phyloP scores from a whole-genome alignment of 805 yeast genomes.

The Candida mattraensis region DNA sequence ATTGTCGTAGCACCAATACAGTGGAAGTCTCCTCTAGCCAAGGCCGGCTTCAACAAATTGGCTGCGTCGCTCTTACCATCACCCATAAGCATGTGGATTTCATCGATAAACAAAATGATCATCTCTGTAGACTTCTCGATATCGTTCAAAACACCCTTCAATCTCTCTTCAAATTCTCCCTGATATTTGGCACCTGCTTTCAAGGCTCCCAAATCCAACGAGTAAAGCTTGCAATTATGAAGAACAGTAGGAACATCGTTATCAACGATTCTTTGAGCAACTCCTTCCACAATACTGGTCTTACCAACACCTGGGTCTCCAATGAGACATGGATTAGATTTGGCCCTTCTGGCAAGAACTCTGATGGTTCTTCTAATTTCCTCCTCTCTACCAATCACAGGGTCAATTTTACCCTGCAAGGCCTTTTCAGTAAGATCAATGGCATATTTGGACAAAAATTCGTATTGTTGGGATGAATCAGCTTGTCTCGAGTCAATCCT shows the following conservation, averaged over 20 bases:
- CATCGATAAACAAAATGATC: slow-evolving; percentile 92
- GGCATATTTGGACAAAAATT: slow-evolving; percentile 87
- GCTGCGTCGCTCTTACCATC: slow-evolving; percentile 98
- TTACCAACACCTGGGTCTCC: slow-evolving; percentile 99
- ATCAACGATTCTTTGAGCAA: slow-evolving; percentile 94
- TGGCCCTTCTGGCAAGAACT: slow-evolving; percentile 94
- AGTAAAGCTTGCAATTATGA: slow-evolving; percentile 76
- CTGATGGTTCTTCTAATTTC: slow-evolving; percentile 95
- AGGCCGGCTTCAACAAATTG: slow-evolving; percentile 92
- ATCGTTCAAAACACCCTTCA: slow-evolving; percentile 94
- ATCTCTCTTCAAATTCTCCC: slow-evolving; percentile 98
- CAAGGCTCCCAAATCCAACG: slow-evolving; percentile 91
- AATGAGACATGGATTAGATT: slow-evolving; percentile 92
- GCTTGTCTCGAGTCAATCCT: slow-evolving; percentile 93
- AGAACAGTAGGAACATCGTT: slow-evolving; percentile 91
- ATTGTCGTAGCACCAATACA: slow-evolving; percentile 98
- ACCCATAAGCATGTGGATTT: slow-evolving; percentile 99
- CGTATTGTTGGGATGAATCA: slow-evolving; percentile 81
- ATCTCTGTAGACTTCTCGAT: slow-evolving; percentile 83
- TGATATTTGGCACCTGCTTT: slow-evolving; percentile 99
- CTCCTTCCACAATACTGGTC: slow-evolving; percentile 97
- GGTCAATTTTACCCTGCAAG: slow-evolving; percentile 91
- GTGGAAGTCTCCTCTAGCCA: slow-evolving; percentile 94
- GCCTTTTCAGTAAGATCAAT: slow-evolving; percentile 93
- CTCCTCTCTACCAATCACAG: slow-evolving; percentile 98